Base-by-base conservation (phyloP, 1,284 basidiomycete species). In the Papiliotrema fonsecae region DNA sequence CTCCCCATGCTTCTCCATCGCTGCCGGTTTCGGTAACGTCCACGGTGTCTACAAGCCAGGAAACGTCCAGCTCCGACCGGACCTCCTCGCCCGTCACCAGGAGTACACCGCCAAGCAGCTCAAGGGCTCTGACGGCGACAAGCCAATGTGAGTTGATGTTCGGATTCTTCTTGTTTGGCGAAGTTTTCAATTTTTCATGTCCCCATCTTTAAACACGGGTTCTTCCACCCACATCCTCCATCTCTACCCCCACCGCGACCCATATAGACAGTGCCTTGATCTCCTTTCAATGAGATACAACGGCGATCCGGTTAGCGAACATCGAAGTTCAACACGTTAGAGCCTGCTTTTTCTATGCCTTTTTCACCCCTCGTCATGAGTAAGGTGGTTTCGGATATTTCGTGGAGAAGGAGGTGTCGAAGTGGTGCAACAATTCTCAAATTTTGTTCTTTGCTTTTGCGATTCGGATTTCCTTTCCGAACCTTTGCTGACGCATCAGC, bases 31-130 rank as follows among this genome's bases (percentile, higher is more conserved):
- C 74, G 91, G 91, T 51, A 96, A 96, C 77, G 91, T 96, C 37
- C 92, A 96, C 77, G 89, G 89, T 74, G 89, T 92, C 48, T 94
- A 94, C 80, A 92, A 93, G 79, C 88, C 87, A 49, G 89, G 89
- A 59, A 93, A 93, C 77, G 92, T 97, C 69, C 82, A 81, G 64
- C 85, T 99, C 57, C 85, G 87, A 64, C 96, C 96, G 39, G 90
- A 90, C 66, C 81, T 98, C 55, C 82, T 99, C 62, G 81, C 82
- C 48, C 90, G 90, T 79, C 96, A 99, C 79, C 96, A 99, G 77
- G 75, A 76, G 42, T 84, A 83, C 77, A 82, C 87, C 42, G 80
- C 80, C 64, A 65, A 81, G 70, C 82, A 96, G 79, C 73, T 88
- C 63, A 81, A 82, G 56, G 79, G 79, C 40, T 78, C 81, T 62